Evolutionary conservation across 164 flowering plant species (phyloP), one percentile per base, ranked within the genome.

Genomic region (Vitis cinerea): DNA sequence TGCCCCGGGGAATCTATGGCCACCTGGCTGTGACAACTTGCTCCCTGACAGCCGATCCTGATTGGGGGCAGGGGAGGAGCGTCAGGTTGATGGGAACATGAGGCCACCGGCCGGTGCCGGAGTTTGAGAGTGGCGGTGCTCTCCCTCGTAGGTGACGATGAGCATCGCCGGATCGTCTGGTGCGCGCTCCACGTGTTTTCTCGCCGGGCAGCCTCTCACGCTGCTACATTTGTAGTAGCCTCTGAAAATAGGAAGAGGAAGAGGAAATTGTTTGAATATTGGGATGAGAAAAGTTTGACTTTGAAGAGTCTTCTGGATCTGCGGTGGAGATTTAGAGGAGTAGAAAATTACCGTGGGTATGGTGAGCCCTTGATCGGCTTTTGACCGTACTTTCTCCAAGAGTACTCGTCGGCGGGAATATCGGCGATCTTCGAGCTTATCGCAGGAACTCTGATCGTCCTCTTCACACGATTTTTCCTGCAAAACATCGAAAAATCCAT

Each of bases 281-380:
- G 44, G 44, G 44, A 37, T 37, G 44, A 37, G 44, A 6, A 37
- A 37, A 37, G 7, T 31, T 17, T 49, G 30, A 48, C 19, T 64
- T 48, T 50, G 2, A 19, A 8, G 13, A 14, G 12, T 60, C 37
- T 19, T 49, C 1, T 7, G 0, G 55, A 47, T 60, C 59, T 10
- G 50, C 64, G 56, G 59, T 15, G 10, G 16, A 50, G 48, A 44
- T 11, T n/a, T 11, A 15, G 51, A 37, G 49, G 63, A 17, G 47
- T 48, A 31, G 37, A 52, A 7, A 56, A 55, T 15, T 75, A 81
- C 86, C 87, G 79, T 11, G 84, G 84, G 73, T 71, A 71, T 11
- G 87, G 84, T 1, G 87, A 83, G 2, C 87, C 87, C 67, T 83
- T 83, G 50, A 83, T 83, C 2, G 86, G 86, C 67, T 83, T 83